Conservation (phyloP, 768 basidiomycete genomes). For the Hemileccinum impolitum region DNA sequence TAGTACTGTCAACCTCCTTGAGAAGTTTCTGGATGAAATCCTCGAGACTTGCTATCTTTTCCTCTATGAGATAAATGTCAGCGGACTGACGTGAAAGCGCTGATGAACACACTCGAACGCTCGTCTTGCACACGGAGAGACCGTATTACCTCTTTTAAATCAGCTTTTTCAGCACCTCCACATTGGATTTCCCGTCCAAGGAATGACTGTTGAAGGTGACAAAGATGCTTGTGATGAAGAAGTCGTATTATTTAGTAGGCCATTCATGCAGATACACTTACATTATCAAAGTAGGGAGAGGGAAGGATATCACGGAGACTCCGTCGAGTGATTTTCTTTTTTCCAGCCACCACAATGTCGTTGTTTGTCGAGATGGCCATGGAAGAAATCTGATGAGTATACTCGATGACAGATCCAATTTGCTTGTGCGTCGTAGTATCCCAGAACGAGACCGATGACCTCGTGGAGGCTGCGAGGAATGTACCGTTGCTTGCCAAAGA, state of each 20-base stretch:
- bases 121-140: background rate
- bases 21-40: background rate
- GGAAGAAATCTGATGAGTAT: background rate
- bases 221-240: background rate
- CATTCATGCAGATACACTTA: background rate
- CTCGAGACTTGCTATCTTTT: background rate
- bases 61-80: background rate
- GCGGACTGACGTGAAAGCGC: background rate
- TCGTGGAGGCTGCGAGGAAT: background rate
- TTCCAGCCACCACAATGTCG: conserved; percentile 1
- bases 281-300: background rate
- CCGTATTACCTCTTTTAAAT: background rate
- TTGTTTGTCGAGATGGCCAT: conserved; percentile 7
- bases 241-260: background rate
- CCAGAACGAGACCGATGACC: conserved; percentile 6
- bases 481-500: background rate
- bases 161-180: background rate
- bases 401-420: conserved; percentile 1
- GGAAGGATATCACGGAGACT: conserved; percentile 1
- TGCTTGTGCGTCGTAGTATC: conserved; percentile 1
- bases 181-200: background rate
- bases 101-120: background rate
- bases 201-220: background rate
- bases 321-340: background rate
- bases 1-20: background rate